Conservation (phyloP, 352 stramenopile genomes). For the Phytophthora nicotianae region DNA sequence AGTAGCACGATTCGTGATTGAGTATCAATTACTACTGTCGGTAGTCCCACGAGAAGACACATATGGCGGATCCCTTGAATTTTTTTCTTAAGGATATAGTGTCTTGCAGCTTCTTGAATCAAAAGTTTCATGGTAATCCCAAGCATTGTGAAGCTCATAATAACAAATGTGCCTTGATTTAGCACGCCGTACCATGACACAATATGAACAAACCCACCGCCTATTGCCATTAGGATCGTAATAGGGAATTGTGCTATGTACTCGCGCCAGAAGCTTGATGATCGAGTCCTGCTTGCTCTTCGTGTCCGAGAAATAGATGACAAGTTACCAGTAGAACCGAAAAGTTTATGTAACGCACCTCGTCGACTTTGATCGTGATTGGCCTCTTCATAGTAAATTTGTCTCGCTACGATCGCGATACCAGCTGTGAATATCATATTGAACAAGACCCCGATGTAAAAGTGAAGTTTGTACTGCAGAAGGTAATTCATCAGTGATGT, state of each 20-base stretch:
- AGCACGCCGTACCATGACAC: neutral
- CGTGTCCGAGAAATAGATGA: neutral
- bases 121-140: slow-evolving; percentile 38
- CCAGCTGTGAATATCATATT: no score
- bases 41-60: slow-evolving; percentile 44
- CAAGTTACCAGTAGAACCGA: neutral
- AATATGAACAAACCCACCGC: neutral
- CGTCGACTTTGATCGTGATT: no score
- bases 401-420: no score
- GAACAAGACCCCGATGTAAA: no score
- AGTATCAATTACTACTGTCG: slow-evolving; percentile 56
- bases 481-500: slow-evolving; percentile 12
- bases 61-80: slow-evolving; percentile 48
- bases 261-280: neutral
- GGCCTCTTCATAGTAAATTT: no score
- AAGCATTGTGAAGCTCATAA: slow-evolving; percentile 26
- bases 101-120: slow-evolving; percentile 36
- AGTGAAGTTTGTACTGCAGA: no score
- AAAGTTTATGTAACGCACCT: no score
- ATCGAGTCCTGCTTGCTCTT: neutral
- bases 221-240: neutral
- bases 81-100: slow-evolving; percentile 28
- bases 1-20: slow-evolving; percentile 51
- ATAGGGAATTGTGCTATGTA: neutral
- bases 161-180: slow-evolving; percentile 6